phyloP scores from a whole-genome alignment of 2,329 filamentous ascomycete species.

The Microascus cirrosus region DNA sequence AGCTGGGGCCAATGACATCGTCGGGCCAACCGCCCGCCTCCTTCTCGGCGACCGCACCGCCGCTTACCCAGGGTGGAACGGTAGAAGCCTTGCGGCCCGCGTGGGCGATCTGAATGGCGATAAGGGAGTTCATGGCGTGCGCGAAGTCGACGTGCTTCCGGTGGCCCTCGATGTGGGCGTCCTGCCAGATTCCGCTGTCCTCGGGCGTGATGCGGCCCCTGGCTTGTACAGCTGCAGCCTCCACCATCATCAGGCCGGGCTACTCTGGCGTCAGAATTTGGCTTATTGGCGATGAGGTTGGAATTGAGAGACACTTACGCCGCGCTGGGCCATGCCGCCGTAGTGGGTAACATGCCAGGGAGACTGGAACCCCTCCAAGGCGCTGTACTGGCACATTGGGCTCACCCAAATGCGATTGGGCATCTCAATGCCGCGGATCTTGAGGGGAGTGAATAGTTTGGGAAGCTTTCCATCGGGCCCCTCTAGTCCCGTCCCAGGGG shows the following conservation, averaged over 20 bases:
- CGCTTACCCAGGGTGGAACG: constrained; percentile 53
- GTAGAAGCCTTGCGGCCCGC: constrained; percentile 55
- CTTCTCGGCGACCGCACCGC: constrained; percentile 30
- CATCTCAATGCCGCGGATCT: constrained; percentile 30
- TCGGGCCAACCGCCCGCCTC: constrained; percentile 38
- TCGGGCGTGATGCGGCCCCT: constrained; percentile 64
- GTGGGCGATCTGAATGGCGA: constrained; percentile 66
- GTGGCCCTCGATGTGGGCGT: constrained; percentile 53
- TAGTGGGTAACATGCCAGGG: constrained; percentile 65
- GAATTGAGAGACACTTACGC: neutral
- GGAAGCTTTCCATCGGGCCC: constrained; percentile 36
- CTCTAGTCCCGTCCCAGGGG: constrained; percentile 31
- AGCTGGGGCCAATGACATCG: constrained; percentile 33
- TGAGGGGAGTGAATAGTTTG: constrained; percentile 35
- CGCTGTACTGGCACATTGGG: constrained; percentile 35
- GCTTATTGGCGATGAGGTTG: constrained; percentile 14
- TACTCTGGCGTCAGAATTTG: constrained; percentile 12
- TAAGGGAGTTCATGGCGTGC: constrained; percentile 45
- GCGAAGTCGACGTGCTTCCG: constrained; percentile 50
- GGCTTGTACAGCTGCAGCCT: constrained; percentile 56
- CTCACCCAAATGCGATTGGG: constrained; percentile 34
- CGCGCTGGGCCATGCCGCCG: constrained; percentile 44
- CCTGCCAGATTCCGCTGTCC: constrained; percentile 58
- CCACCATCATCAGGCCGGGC: constrained; percentile 53
- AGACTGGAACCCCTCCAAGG: constrained; percentile 47